These are phyloP conservation scores for Ustulina deusta DNA, from an alignment of 2,329 filamentous ascomycete genomes.

Conservation along the genomic window DNA sequence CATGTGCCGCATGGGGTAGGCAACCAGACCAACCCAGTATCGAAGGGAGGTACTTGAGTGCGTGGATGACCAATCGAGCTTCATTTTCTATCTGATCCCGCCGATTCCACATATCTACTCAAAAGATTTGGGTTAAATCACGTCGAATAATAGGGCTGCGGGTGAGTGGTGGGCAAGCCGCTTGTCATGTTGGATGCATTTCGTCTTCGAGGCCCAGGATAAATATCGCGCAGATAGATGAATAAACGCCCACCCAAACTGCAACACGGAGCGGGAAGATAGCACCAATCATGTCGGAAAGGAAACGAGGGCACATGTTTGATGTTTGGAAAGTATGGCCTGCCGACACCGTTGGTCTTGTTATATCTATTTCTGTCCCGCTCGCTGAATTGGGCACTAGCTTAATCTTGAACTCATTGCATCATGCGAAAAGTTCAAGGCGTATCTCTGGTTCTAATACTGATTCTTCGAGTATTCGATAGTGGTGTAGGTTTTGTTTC, in stretches of 20 bases:
- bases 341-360: conserved; percentile 5
- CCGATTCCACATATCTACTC: background rate
- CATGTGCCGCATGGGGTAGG: background rate
- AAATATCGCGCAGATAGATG: conserved; percentile 23
- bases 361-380: conserved; percentile 6
- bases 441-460: background rate
- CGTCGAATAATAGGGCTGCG: conserved; percentile 5
- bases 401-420: conserved; percentile 1
- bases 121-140: background rate
- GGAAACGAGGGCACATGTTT: conserved; percentile 12
- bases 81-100: background rate
- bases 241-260: conserved; percentile 24
- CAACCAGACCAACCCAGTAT: background rate
- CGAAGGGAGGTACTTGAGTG: background rate
- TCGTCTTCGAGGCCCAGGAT: conserved; percentile 24
- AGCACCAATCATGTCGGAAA: conserved; percentile 25
- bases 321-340: conserved; percentile 9
- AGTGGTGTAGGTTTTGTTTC: conserved; percentile 2
- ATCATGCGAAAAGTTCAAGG: no score
- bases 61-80: background rate
- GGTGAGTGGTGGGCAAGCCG: conserved; percentile 14
- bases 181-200: conserved; percentile 7
- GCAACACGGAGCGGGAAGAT: conserved; percentile 24
- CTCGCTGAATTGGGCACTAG: background rate
- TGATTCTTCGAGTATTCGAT: background rate